Percentiles rank a stretch among this genome's conserved stretches.
phyloP scores from a whole-genome alignment of 176 grass and related monocot genomes.

The Zea luxurians region DNA sequence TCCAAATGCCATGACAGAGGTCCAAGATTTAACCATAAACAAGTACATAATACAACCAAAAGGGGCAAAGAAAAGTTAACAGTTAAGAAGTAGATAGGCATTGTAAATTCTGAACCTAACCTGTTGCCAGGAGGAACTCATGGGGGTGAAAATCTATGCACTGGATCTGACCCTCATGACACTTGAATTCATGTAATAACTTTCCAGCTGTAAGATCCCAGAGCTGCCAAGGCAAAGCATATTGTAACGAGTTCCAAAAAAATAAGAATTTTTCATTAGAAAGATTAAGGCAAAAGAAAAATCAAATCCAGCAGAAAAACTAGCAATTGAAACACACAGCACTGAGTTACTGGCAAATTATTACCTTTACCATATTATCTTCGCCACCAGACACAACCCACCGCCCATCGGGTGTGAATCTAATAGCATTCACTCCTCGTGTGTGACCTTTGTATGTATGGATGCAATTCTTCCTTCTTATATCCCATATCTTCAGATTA shows the following conservation, averaged over 20 bases:
- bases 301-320: neutral
- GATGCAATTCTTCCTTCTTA: constrained; percentile 91
- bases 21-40: constrained; percentile 15
- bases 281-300: constrained; percentile 25
- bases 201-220: constrained; percentile 98
- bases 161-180: constrained; percentile 91
- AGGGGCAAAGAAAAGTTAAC: constrained; percentile 29
- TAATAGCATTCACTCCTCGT: constrained; percentile 87
- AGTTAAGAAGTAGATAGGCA: constrained; percentile 20
- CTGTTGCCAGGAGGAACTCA: constrained; percentile 95
- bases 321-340: constrained; percentile 26
- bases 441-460: constrained; percentile 97
- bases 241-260: constrained; percentile 22
- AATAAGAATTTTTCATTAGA: neutral
- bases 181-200: constrained; percentile 90
- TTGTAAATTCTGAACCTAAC: constrained; percentile 48
- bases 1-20: neutral
- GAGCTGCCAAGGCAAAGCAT: constrained; percentile 51
- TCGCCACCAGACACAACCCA: constrained; percentile 97
- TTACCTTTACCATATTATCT: constrained; percentile 94
- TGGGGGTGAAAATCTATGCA: constrained; percentile 99
- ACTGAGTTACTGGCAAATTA: constrained; percentile 15
- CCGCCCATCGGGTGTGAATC: constrained; percentile 93
- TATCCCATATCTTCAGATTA: constrained; percentile 98
- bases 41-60: constrained; percentile 27